Evolutionary conservation across 1,284 basidiomycete species (phyloP).

Genomic region (Naganishia cerealis): DNA sequence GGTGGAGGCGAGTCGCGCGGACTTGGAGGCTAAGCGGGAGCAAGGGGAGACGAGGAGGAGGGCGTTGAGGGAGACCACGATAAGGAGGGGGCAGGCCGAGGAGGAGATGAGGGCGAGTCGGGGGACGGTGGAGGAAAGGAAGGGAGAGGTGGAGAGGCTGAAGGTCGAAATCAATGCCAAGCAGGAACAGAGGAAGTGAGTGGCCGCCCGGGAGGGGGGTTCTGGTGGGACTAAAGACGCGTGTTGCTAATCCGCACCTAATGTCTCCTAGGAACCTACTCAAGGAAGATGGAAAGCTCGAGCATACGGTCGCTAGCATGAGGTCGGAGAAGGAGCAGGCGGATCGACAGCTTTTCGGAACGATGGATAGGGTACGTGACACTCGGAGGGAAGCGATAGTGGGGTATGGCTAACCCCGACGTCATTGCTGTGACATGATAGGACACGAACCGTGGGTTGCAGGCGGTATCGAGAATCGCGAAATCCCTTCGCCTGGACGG

Average conservation of each 20-base stretch:
- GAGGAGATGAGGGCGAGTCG: slow-evolving; percentile 68
- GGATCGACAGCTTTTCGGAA: slow-evolving; percentile 75
- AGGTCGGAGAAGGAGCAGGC: slow-evolving; percentile 75
- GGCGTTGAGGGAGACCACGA: slow-evolving; percentile 66
- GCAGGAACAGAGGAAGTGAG: slow-evolving; percentile 74
- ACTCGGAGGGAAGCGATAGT: neutral
- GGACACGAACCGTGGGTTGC: slow-evolving; percentile 85
- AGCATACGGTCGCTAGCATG: slow-evolving; percentile 72
- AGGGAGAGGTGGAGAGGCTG: slow-evolving; percentile 63
- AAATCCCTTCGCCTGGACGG: slow-evolving; percentile 68
- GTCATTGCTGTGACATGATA: slow-evolving; percentile 46
- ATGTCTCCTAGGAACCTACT: slow-evolving; percentile 66
- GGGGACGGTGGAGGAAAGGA: slow-evolving; percentile 72
- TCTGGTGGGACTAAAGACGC: neutral
- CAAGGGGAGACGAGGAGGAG: slow-evolving; percentile 76
- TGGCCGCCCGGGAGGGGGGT: slow-evolving; percentile 17
- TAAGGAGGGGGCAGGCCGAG: slow-evolving; percentile 63
- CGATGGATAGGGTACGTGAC: slow-evolving; percentile 84
- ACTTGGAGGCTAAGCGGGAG: slow-evolving; percentile 63
- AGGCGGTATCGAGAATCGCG: slow-evolving; percentile 78
- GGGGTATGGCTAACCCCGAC: neutral
- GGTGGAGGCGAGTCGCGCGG: slow-evolving; percentile 62
- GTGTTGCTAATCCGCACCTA: neutral
- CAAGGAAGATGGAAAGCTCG: slow-evolving; percentile 89
- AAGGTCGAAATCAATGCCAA: slow-evolving; percentile 72